Evolutionary conservation across 768 basidiomycete genomes (phyloP).

Genomic region (Clitopilus hobsonii): DNA sequence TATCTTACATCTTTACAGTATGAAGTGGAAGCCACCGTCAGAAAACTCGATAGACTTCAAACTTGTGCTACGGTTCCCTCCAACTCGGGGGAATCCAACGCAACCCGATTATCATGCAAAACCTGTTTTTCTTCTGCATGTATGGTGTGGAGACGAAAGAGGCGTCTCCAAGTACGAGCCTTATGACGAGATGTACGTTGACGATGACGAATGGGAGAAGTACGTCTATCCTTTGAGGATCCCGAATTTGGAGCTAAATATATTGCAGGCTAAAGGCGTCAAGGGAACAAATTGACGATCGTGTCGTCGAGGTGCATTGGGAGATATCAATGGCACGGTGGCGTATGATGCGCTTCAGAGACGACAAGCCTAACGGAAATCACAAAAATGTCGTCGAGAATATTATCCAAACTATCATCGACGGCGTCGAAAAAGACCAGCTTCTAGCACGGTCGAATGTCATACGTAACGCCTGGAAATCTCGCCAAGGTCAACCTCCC

Average conservation of each 20-base stretch:
- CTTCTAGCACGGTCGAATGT: conserved; percentile 58
- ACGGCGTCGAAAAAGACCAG: conserved; percentile 91
- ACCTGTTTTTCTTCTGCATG: conserved; percentile 79
- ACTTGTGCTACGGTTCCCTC: conserved; percentile 90
- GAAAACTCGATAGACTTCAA: conserved; percentile 99
- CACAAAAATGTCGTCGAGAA: conserved; percentile 79
- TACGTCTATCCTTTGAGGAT: conserved; percentile 34
- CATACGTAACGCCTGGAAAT: conserved; percentile 76
- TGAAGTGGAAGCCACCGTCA: conserved; percentile 99
- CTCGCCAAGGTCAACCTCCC: conserved; percentile 41
- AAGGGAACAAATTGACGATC: conserved; percentile 88
- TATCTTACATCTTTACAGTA: conserved; percentile 39
- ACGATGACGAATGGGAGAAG: conserved; percentile 92
- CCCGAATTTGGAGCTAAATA: conserved; percentile 2
- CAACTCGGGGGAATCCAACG: conserved; percentile 41
- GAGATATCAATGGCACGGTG: conserved; percentile 60
- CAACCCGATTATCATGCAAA: conserved; percentile 81
- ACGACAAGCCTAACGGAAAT: conserved; percentile 94
- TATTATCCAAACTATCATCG: conserved; percentile 86
- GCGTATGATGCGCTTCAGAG: conserved; percentile 90
- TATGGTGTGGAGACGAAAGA: conserved; percentile 71
- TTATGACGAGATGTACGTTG: conserved; percentile 82
- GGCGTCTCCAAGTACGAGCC: conserved; percentile 63
- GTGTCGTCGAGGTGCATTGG: conserved; percentile 95
- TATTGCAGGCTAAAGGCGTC: conserved; percentile 69